Evolutionary conservation across 371 early-diverging fungal species (phyloP).

Genomic region (Zychaea mexicana): DNA sequence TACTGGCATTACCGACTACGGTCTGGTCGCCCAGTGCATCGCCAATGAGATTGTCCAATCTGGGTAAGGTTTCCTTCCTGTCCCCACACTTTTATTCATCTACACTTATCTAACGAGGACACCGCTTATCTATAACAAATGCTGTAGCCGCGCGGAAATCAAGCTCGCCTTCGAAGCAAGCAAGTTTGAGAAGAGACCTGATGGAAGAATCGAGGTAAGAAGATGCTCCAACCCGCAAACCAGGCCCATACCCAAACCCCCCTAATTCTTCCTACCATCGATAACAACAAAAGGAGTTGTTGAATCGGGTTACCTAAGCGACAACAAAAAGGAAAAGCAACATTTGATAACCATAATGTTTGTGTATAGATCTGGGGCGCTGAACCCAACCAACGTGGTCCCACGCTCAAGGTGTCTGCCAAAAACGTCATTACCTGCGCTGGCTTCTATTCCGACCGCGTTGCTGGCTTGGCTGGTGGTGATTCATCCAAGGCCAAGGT

Average conservation of each 20-base stretch:
- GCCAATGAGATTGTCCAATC: slow-evolving; percentile 50
- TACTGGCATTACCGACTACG: slow-evolving; percentile 52
- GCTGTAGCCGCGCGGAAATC: slow-evolving; percentile 54
- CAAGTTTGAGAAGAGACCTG: slow-evolving; percentile 39
- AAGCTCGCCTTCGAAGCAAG: slow-evolving; percentile 50
- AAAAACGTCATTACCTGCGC: slow-evolving; percentile 56
- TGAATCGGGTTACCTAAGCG: not conserved
- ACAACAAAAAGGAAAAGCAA: not conserved
- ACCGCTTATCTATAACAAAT: no score
- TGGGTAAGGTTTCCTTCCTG: slow-evolving; percentile 28
- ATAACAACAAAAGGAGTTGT: not conserved
- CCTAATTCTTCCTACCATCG: not conserved
- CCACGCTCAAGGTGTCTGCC: slow-evolving; percentile 43
- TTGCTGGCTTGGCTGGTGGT: slow-evolving; percentile 53
- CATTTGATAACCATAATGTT: not conserved
- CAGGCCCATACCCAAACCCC: not conserved
- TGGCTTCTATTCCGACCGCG: slow-evolving; percentile 53
- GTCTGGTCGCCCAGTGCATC: slow-evolving; percentile 49
- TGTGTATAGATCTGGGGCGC: slow-evolving; percentile 39
- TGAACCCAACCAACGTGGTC: slow-evolving; percentile 50
- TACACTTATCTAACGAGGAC: no score
- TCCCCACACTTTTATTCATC: not conserved
- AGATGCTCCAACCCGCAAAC: no score
- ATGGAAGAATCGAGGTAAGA: slow-evolving; percentile 39
- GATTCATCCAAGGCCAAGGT: slow-evolving; percentile 39